Evolutionary conservation across 192 early-diverging fungal species (phyloP).

Genomic region (Coemansia sp.): DNA sequence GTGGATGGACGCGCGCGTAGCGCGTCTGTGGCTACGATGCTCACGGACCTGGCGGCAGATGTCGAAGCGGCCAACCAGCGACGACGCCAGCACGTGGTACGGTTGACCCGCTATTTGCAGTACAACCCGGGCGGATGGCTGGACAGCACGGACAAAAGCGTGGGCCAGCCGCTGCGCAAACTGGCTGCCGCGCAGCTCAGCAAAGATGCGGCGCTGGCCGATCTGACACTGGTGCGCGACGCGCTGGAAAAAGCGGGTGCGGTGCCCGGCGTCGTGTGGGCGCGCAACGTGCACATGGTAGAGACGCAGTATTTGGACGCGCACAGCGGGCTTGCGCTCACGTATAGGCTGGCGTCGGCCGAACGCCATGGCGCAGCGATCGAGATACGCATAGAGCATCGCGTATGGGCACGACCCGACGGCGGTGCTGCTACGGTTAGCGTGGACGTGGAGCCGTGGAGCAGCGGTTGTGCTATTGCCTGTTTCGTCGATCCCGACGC

Average conservation of each 20-base stretch:
- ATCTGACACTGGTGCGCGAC: slow-evolving; percentile 8
- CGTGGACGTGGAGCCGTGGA: slow-evolving; percentile 29
- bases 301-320: background rate
- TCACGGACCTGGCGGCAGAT: slow-evolving; percentile 26
- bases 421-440: slow-evolving; percentile 7
- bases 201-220: slow-evolving; percentile 14
- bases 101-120: slow-evolving; percentile 35
- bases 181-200: slow-evolving; percentile 3
- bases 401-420: slow-evolving; percentile 30
- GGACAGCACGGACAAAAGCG: slow-evolving; percentile 10
- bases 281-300: slow-evolving; percentile 34
- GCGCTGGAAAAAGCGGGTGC: slow-evolving; percentile 33
- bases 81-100: slow-evolving; percentile 37
- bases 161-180: background rate
- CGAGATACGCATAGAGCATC: slow-evolving; percentile 51
- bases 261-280: slow-evolving; percentile 35
- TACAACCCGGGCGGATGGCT: slow-evolving; percentile 49
- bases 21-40: slow-evolving; percentile 22
- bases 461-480: slow-evolving; percentile 21
- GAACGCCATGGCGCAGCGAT: slow-evolving; percentile 21
- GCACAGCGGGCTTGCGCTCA: slow-evolving; percentile 10
- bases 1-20: slow-evolving; percentile 13
- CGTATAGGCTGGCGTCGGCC: slow-evolving; percentile 21
- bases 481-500: slow-evolving; percentile 52
- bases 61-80: slow-evolving; percentile 35